Conservation (phyloP, 2,329 filamentous ascomycete genomes). For the Tolypocladium endophyticum region DNA sequence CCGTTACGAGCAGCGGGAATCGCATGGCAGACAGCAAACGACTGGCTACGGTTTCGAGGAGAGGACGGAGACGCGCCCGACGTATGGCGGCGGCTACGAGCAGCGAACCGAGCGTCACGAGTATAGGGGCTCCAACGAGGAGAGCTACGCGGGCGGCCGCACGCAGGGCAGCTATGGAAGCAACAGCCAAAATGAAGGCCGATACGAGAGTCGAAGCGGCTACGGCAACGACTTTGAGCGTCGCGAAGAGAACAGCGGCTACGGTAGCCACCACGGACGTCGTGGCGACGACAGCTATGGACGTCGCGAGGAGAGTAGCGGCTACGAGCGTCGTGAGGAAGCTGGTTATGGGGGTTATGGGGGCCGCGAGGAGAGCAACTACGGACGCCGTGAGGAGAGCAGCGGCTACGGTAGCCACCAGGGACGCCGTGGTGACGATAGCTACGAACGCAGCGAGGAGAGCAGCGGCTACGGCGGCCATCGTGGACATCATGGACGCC, state of each 20-base stretch:
- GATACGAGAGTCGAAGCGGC: conserved; percentile 12
- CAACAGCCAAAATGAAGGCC: conserved; percentile 14
- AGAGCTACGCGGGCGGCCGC: conserved; percentile 10
- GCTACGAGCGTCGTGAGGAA: conserved; percentile 8
- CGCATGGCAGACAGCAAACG: conserved; percentile 23
- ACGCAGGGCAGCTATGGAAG: conserved; percentile 10
- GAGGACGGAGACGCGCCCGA: conserved; percentile 40
- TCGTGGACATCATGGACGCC: conserved; percentile 4
- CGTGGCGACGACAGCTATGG: conserved; percentile 5
- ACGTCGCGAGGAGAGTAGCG: conserved; percentile 5
- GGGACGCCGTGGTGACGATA: conserved; percentile 10
- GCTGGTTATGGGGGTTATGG: neutral
- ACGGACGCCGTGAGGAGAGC: conserved; percentile 2
- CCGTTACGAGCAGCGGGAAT: conserved; percentile 48
- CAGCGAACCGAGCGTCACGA: conserved; percentile 45
- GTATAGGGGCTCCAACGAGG: conserved; percentile 24
- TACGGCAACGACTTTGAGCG: conserved; percentile 11
- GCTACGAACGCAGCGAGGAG: conserved; percentile 10
- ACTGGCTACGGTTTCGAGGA: conserved; percentile 49
- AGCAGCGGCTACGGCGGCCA: neutral
- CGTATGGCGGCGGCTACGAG: conserved; percentile 45
- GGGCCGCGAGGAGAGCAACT: neutral
- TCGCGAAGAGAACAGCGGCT: conserved; percentile 3
- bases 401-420: neutral
- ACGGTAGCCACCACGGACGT: neutral